Conservation (phyloP, 306 rosid species). For the Vigna reflexopilosa region DNA sequence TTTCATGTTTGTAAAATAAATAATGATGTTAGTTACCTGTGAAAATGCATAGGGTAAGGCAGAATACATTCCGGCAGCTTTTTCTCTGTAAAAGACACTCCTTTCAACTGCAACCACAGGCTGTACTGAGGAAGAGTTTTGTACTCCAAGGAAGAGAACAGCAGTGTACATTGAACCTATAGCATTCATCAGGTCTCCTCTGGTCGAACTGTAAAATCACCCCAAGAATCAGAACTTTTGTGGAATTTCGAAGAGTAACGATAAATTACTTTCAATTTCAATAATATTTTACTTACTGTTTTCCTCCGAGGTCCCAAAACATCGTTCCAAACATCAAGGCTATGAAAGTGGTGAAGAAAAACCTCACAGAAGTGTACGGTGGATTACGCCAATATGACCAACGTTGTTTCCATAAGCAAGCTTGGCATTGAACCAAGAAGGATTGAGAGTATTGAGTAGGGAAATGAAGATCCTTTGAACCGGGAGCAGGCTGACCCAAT, state of each 20-base stretch:
- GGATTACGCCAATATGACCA: slow-evolving; percentile 68
- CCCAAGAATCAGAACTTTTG: not conserved
- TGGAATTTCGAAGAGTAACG: not conserved
- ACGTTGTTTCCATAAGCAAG: slow-evolving; percentile 85
- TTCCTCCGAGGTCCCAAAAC: slow-evolving; percentile 57
- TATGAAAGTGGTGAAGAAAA: slow-evolving; percentile 51
- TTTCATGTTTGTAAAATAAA: not conserved
- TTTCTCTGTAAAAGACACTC: slow-evolving; percentile 66
- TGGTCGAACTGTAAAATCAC: slow-evolving; percentile 8
- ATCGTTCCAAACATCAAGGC: slow-evolving; percentile 55
- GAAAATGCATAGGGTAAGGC: slow-evolving; percentile 70
- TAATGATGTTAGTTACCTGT: slow-evolving; percentile 49
- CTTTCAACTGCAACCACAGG: slow-evolving; percentile 68
- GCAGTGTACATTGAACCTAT: slow-evolving; percentile 63
- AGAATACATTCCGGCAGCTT: slow-evolving; percentile 71
- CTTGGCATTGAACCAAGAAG: slow-evolving; percentile 65
- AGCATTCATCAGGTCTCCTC: slow-evolving; percentile 56
- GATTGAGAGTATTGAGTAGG: slow-evolving; percentile 64
- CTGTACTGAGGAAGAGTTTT: slow-evolving; percentile 57
- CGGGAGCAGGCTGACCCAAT: slow-evolving; percentile 60
- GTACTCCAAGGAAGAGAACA: slow-evolving; percentile 64
- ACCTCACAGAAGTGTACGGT: slow-evolving; percentile 58
- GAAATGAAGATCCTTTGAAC: slow-evolving; percentile 73
- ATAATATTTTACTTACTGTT: slow-evolving; percentile 45
- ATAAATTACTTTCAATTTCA: not conserved